These are phyloP conservation scores for Penicillium decumbens DNA, from an alignment of 2,329 filamentous ascomycete species.

Conservation along the genomic window DNA sequence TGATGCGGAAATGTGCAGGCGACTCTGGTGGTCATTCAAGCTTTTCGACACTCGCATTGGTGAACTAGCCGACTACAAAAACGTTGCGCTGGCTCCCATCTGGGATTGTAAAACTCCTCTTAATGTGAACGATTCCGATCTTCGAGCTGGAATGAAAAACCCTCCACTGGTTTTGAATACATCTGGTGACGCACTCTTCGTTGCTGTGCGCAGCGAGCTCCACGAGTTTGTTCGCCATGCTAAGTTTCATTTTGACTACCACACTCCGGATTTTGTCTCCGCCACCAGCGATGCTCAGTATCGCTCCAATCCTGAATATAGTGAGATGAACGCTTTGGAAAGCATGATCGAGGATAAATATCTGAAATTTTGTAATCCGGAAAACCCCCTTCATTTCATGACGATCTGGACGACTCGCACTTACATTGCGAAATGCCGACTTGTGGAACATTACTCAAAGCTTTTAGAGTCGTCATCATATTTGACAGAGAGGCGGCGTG, in stretches of 20 bases:
- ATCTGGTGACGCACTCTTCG: conserved; percentile 14
- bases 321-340: conserved; percentile 37
- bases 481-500: conserved; percentile 29
- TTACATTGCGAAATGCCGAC: conserved; percentile 47
- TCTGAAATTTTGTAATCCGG: conserved; percentile 39
- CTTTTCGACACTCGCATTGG: conserved; percentile 65
- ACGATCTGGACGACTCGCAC: conserved; percentile 45
- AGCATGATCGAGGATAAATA: conserved; percentile 46
- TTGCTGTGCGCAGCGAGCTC: conserved; percentile 10
- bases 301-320: conserved; percentile 18
- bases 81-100: conserved; percentile 35
- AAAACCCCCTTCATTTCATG: conserved; percentile 47
- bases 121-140: conserved; percentile 43
- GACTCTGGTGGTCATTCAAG: conserved; percentile 69
- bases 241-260: conserved; percentile 46
- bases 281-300: conserved; percentile 23
- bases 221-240: conserved; percentile 14
- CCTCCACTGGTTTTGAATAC: conserved; percentile 12
- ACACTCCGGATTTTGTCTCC: conserved; percentile 38
- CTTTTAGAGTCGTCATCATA: conserved; percentile 14
- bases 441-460: conserved; percentile 48
- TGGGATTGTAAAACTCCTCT: conserved; percentile 44
- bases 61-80: conserved; percentile 57
- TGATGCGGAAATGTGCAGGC: conserved; percentile 65
- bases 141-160: conserved; percentile 38